Conservation (phyloP, 2,329 filamentous ascomycete genomes). For the Xylariaceae sp. region DNA sequence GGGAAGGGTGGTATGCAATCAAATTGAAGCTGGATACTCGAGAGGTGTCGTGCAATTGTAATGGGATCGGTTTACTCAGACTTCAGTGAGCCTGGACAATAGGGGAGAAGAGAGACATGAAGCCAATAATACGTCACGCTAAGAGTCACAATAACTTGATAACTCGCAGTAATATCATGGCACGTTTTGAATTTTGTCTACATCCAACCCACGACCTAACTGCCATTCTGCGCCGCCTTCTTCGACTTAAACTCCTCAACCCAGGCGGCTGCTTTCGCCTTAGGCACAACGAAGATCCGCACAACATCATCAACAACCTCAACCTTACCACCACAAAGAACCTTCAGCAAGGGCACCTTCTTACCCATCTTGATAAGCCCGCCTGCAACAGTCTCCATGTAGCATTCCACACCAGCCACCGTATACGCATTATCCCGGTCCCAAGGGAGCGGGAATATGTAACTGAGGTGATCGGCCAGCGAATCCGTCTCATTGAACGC, state of each 20-base stretch:
- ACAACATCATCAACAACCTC: constrained; percentile 86
- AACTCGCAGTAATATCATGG: not conserved
- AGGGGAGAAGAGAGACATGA: no score
- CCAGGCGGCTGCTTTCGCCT: constrained; percentile 64
- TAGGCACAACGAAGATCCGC: constrained; percentile 76
- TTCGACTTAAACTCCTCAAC: constrained; percentile 78
- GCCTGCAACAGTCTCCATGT: constrained; percentile 74
- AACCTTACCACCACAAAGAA: constrained; percentile 69
- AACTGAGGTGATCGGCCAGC: constrained; percentile 71
- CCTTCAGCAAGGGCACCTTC: constrained; percentile 71
- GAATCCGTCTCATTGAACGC: constrained; percentile 72
- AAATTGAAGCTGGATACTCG: no score
- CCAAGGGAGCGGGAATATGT: constrained; percentile 88
- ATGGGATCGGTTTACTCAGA: no score
- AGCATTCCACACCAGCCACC: constrained; percentile 68
- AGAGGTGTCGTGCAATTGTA: no score
- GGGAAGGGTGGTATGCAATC: no score
- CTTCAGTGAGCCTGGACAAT: no score
- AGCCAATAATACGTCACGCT: no score
- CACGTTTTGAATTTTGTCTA: not conserved
- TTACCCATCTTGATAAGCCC: constrained; percentile 86
- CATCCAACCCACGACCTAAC: not conserved
- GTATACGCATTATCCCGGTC: constrained; percentile 48
- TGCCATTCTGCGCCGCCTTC: constrained; percentile 47
- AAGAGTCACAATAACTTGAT: not conserved